Evolutionary conservation across 495 filamentous ascomycete species (phyloP).

Genomic region (Penicillium paxilli): DNA sequence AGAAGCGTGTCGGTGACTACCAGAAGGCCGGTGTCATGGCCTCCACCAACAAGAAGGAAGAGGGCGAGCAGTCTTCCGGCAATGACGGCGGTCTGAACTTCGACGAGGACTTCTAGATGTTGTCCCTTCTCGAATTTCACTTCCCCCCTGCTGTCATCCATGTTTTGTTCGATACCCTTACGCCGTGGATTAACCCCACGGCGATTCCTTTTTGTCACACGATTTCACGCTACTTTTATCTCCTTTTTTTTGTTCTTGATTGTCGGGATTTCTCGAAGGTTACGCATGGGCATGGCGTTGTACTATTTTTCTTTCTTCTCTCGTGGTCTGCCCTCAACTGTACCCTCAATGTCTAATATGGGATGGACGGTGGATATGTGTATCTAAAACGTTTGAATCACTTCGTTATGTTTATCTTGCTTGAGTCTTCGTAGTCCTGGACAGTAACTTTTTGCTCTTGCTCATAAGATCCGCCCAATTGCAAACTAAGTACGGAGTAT

Average conservation of each 20-base stretch:
- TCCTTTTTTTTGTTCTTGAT: slow-evolving; percentile 29
- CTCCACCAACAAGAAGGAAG: slow-evolving; percentile 75
- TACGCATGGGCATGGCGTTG: slow-evolving; percentile 47
- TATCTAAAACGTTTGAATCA: slow-evolving; percentile 29
- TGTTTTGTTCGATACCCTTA: slow-evolving; percentile 32
- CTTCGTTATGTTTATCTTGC: slow-evolving; percentile 10
- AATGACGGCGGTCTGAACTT: slow-evolving; percentile 86
- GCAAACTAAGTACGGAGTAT: no score
- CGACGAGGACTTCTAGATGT: slow-evolving; percentile 91
- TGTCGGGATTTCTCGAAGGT: slow-evolving; percentile 34
- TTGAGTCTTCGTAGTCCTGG: background rate
- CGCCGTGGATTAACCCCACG: slow-evolving; percentile 9
- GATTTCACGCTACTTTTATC: slow-evolving; percentile 27
- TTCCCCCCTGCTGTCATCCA: slow-evolving; percentile 23
- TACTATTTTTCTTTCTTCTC: slow-evolving; percentile 19
- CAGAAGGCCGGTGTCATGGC: slow-evolving; percentile 99
- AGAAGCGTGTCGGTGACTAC: slow-evolving; percentile 99
- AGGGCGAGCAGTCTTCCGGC: slow-evolving; percentile 54
- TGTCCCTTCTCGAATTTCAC: slow-evolving; percentile 16
- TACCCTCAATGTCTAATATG: slow-evolving; percentile 18
- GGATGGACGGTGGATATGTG: slow-evolving; percentile 29
- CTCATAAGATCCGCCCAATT: no score
- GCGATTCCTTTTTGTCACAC: slow-evolving; percentile 18
- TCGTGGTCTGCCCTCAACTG: slow-evolving; percentile 17
- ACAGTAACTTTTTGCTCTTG: background rate